Evolutionary conservation across 768 basidiomycete genomes (phyloP).

Genomic region (Agrocybe chaxingu): DNA sequence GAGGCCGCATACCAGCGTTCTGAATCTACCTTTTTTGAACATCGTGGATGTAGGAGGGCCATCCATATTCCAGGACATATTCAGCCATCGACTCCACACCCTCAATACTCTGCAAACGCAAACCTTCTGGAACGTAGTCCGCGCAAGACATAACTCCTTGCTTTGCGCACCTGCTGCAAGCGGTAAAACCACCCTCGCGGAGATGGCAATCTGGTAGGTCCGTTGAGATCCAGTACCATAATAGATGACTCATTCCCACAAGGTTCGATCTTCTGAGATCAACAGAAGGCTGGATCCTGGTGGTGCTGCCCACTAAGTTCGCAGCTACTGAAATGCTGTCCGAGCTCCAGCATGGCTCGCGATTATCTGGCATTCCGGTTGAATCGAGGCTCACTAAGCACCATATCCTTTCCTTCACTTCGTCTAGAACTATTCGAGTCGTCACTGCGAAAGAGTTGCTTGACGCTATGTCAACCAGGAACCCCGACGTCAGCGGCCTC

Average conservation of each 20-base stretch:
- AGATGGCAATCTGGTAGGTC: constrained; percentile 70
- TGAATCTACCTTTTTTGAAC: constrained; percentile 75
- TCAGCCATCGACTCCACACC: constrained; percentile 43
- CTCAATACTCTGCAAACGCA: constrained; percentile 92
- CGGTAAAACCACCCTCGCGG: constrained; percentile 77
- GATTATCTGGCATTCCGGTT: constrained; percentile 35
- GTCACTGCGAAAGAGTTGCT: constrained; percentile 54
- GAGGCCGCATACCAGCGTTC: constrained; percentile 53
- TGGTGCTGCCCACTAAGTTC: constrained; percentile 60
- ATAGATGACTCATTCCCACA: background rate
- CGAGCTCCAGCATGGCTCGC: constrained; percentile 43
- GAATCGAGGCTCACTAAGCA: constrained; percentile 21
- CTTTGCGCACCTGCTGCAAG: constrained; percentile 77
- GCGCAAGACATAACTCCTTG: constrained; percentile 64
- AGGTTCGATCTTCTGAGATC: constrained; percentile 56
- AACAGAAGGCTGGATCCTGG: constrained; percentile 51
- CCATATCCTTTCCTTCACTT: constrained; percentile 27
- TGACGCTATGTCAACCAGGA: constrained; percentile 31
- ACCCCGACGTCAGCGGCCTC: constrained; percentile 38
- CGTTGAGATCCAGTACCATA: background rate
- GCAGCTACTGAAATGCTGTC: constrained; percentile 53
- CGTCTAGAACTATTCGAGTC: constrained; percentile 49
- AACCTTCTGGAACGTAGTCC: constrained; percentile 75
- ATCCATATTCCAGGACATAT: constrained; percentile 44
- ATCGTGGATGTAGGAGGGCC: constrained; percentile 21